Conservation (phyloP, 2,329 filamentous ascomycete species). For the Salinomyces thailandicus region DNA sequence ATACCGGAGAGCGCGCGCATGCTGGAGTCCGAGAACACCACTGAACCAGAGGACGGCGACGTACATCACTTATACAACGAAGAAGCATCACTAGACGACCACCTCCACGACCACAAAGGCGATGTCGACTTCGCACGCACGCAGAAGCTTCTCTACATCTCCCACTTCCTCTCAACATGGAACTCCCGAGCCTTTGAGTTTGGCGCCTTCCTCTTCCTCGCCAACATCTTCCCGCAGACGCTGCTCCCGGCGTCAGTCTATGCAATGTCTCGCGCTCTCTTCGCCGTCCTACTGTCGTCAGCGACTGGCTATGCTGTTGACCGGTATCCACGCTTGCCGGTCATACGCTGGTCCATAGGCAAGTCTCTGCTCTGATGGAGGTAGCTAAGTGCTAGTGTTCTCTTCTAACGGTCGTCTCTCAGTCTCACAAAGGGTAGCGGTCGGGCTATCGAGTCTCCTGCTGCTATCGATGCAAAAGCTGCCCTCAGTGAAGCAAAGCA, state of each 20-base stretch:
- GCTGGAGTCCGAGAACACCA: background rate
- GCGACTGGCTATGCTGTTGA: constrained; percentile 53
- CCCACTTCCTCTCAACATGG: constrained; percentile 41
- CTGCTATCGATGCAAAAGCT: constrained; percentile 8
- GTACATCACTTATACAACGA: too few relatives aligned
- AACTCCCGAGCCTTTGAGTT: constrained; percentile 42
- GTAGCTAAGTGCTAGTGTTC: constrained; percentile 6
- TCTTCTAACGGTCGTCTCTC: constrained; percentile 4
- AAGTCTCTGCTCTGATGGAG: constrained; percentile 5
- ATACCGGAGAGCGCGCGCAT: background rate
- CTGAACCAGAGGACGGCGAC: too few relatives aligned
- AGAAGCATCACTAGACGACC: background rate
- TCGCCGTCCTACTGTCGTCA: constrained; percentile 50
- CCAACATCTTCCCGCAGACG: constrained; percentile 40
- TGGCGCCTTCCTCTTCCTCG: constrained; percentile 40
- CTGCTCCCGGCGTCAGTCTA: constrained; percentile 60
- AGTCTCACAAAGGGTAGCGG: constrained; percentile 21
- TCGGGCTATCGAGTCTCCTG: constrained; percentile 16
- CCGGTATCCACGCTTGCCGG: constrained; percentile 29
- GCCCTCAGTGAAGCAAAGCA: background rate
- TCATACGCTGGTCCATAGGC: constrained; percentile 32
- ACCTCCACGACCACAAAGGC: too few relatives aligned
- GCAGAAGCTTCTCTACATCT: constrained; percentile 29
- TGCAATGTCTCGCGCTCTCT: constrained; percentile 48
- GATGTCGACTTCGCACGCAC: background rate